Percentiles rank a stretch among this genome's conserved stretches.
Conservation (phyloP, 805 yeast species). For the Komagataella populi region DNA sequence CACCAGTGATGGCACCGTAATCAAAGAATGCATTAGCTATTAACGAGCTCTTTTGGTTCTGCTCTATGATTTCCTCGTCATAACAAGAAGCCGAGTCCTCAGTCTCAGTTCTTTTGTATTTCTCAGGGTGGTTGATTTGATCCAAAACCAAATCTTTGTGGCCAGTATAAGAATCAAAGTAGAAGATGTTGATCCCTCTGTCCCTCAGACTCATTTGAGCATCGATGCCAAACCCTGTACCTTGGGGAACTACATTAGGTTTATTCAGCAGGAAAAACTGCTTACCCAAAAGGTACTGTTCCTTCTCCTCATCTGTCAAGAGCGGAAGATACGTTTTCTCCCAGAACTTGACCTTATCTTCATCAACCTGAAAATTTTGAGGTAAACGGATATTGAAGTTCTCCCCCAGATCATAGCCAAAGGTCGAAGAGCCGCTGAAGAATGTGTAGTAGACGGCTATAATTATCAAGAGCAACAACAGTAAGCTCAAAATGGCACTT, state of each 20-base stretch:
- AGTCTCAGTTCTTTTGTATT: not conserved
- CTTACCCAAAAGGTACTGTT: conserved; percentile 12
- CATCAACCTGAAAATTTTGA: conserved; percentile 9
- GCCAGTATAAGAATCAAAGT: conserved; percentile 17
- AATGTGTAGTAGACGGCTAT: conserved; percentile 13
- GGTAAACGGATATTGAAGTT: conserved; percentile 11
- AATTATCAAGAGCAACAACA: conserved; percentile 11
- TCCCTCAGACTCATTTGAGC: conserved; percentile 18
- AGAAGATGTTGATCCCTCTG: conserved; percentile 19
- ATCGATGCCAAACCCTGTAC: conserved; percentile 9
- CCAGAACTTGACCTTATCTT: conserved; percentile 8
- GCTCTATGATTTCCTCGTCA: not conserved
- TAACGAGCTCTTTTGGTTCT: not conserved
- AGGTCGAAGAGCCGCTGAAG: conserved; percentile 8
- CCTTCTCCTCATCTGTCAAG: conserved; percentile 10
- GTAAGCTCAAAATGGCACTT: conserved; percentile 13
- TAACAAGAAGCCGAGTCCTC: not conserved
- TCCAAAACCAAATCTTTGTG: conserved; percentile 11
- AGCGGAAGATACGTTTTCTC: conserved; percentile 7
- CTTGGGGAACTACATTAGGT: conserved; percentile 13
- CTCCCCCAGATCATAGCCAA: conserved; percentile 2
- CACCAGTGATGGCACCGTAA: not conserved
- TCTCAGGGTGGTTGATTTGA: not conserved
- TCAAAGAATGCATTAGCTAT: not conserved
- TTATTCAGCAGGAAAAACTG: conserved; percentile 11